Base-by-base conservation (phyloP, 257 asterid species). In the Thymus mandschuricus region DNA sequence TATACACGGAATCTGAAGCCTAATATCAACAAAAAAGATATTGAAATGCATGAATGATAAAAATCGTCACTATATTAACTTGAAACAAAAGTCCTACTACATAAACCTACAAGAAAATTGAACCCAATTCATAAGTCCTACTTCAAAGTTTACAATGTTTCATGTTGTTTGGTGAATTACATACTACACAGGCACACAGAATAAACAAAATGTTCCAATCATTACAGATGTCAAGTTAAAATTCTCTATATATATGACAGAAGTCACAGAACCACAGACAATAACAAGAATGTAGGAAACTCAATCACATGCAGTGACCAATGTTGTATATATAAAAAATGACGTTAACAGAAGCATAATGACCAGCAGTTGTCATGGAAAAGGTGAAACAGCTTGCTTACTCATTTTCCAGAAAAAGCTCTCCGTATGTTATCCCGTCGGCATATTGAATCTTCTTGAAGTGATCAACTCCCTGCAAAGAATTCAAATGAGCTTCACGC, bases 321-420 rank as follows among this genome's bases (percentile, higher is more conserved):
- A 64, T 13, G 33, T 34, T 63, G 52, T 51, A 62, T 51, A 68
- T 38, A 55, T 45, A 46, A 43, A 60, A 69, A 56, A 29, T 50
- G 65, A 43, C 46, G 8, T 28, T 51, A 31, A 2, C 44, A 31
- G 30, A 33, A 50, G 62, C 65, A 78, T 43, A 66, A 41, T 60
- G 62, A 67, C 67, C 71, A 73, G 30, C 70, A 73, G 44, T 57
- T 56, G 61, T 75, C 28, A 57, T 60, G 50, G 29, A 76, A 60
- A 40, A 46, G 8, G 33, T 38, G 67, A 41, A 77, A 60, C 60
- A 74, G 81, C 21, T 59, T 66, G 75, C 81, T 83, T 83, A 94
- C 99, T 94, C 99, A 64, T 94, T 94, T 85, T 94, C 99, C 71
- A 91, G 82, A 76, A 94, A 94, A 68, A 94, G 92, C 81, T 94